Evolutionary conservation across 2,329 filamentous ascomycete species (phyloP).

Genomic region (Trichoderma oligosporum): DNA sequence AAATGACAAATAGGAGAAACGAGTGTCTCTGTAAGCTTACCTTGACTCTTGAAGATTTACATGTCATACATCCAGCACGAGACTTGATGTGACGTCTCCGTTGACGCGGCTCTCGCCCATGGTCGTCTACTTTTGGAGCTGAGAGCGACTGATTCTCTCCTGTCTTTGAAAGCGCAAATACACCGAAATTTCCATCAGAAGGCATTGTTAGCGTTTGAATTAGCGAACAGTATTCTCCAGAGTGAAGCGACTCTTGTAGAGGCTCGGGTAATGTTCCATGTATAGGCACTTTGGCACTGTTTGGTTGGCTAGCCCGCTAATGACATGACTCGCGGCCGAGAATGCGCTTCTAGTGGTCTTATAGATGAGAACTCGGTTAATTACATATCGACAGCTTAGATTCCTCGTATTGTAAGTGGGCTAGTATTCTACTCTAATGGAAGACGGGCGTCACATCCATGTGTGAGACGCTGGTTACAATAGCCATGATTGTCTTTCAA

Average conservation of each 20-base stretch:
- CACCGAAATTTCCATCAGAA: conserved; percentile 3
- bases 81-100: conserved; percentile 14
- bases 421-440: too few species aligned
- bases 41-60: conserved; percentile 16
- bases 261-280: too few species aligned
- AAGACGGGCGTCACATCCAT: too few species aligned
- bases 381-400: too few species aligned
- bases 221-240: background rate
- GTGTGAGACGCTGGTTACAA: too few species aligned
- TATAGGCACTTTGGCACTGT: too few species aligned
- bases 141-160: background rate
- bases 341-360: too few species aligned
- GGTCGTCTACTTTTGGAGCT: background rate
- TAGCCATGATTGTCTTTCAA: too few species aligned
- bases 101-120: conserved; percentile 8
- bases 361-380: too few species aligned
- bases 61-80: conserved; percentile 10
- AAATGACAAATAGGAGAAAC: background rate
- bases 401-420: too few species aligned
- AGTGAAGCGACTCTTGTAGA: too few species aligned
- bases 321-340: too few species aligned
- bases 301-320: background rate
- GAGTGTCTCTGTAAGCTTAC: background rate
- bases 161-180: conserved; percentile 4
- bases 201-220: background rate